These are phyloP conservation scores for Fusarium palustre DNA, from an alignment of 2,329 filamentous ascomycete species.

Conservation along the genomic window DNA sequence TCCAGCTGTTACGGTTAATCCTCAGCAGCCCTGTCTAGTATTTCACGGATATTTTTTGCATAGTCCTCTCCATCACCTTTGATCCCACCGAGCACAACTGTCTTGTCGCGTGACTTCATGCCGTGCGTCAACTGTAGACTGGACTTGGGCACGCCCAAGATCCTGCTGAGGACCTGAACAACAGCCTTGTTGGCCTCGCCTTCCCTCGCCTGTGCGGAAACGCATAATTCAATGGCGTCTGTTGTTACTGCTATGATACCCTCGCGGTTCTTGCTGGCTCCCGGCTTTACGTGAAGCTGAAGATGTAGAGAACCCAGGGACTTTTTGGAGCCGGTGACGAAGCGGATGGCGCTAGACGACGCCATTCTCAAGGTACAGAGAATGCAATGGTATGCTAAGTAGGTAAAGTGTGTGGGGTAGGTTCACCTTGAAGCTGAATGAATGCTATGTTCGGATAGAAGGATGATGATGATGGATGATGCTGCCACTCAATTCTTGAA, in stretches of 20 bases:
- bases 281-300: constrained; percentile 75
- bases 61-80: constrained; percentile 49
- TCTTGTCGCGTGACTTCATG: constrained; percentile 73
- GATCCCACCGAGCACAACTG: constrained; percentile 58
- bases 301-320: constrained; percentile 65
- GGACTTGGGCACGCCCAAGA: constrained; percentile 71
- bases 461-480: constrained; percentile 3
- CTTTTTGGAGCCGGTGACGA: constrained; percentile 62
- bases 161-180: constrained; percentile 69
- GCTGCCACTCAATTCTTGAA: background rate
- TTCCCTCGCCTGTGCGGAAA: constrained; percentile 72
- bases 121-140: constrained; percentile 72
- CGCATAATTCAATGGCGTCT: constrained; percentile 71
- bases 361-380: constrained; percentile 39
- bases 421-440: background rate
- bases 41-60: constrained; percentile 45
- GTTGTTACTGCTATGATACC: constrained; percentile 69
- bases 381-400: constrained; percentile 1
- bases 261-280: constrained; percentile 70
- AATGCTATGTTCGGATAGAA: constrained; percentile 3
- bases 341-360: constrained; percentile 56
- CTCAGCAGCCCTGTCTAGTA: constrained; percentile 46
- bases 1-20: background rate
- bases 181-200: constrained; percentile 78
- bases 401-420: constrained; percentile 28